Base-by-base conservation (phyloP, 257 asterid species). In the Forsythia suspensa region DNA sequence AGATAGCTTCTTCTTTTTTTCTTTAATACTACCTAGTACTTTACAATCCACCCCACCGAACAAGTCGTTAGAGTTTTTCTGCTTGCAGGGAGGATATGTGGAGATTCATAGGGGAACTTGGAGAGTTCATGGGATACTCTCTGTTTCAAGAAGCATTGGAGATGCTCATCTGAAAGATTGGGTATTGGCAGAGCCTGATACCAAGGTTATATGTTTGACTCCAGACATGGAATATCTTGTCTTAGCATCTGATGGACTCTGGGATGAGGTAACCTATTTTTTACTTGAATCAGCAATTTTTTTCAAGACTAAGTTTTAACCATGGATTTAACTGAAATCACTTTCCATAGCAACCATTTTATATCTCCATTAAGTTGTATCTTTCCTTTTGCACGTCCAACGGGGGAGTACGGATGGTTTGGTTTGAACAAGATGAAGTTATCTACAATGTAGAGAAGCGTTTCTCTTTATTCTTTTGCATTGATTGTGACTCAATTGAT, bases 61-160 rank as follows among this genome's bases (percentile, higher is more conserved):
- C 55, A 13, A 12, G 6, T 43, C n/a, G 20, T 24, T 36, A 57
- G 74, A 61, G 37, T 42, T 44, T 68, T 77, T 51, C 18, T 66
- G 7, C n/a, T 57, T 73, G 76, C 74, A 94, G 97, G 97, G 98
- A 57, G 98, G 98, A 82, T 93, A 82, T 72, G 94, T 93, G 44
- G 97, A 91, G 88, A 69, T 87, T 80, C 97, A 90, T 72, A 83
- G 95, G 3, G 99, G 97, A 73, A 87, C 91, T 20, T 95, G 98
- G 98, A 83, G 99, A 80, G 93, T 90, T 80, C 96, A 93, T 42
- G 99, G 96, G n/a, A 77, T 90, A 12, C 91, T 95, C 0, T 89
- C 98, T 2, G 93, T 93, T 82, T 89, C 98, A 1, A 80, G 99
- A 85, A 93, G 99, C 91, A 90, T 95, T 34, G 98, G 98, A 63